Base-by-base conservation (phyloP, 495 filamentous ascomycete species). In the Penicillium flavigenum region DNA sequence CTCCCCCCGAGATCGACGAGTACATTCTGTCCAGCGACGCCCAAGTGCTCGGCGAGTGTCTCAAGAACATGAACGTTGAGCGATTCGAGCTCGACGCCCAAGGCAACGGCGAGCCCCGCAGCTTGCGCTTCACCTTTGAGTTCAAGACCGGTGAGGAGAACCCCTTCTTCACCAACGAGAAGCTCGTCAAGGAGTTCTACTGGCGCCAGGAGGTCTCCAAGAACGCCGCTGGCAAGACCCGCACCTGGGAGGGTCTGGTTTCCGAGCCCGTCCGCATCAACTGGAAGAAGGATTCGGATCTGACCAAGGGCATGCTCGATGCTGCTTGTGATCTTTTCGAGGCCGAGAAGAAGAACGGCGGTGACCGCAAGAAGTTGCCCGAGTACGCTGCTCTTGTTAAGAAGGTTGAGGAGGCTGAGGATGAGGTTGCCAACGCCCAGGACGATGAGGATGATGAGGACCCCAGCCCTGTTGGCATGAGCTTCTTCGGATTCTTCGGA, bases 401-500 rank as follows among this genome's bases (percentile, higher is more conserved):
- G 68, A 80, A 84, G 59, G 58, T 66, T 16, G 63, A 65, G 63
- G 63, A 67, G 54, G 62, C 70, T 43, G 63, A 68, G 27, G 66
- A 54, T 17, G 58, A 67, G 41, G 62, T 47, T 22, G 55, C 42
- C 0, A 53, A 67, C 34, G 41, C 69, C 51, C 67, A 75, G 65
- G 70, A 66, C 34, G 76, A 72, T 3, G 70, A 80, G 31, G 81
- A 83, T 53, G 79, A 83, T 54, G 77, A 76, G 60, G 72, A 76
- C 48, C 80, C 72, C 44, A 79, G 81, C 32, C 79, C 85, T 41
- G 80, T 81, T 16, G 82, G 81, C 1, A 65, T 80, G 14, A 90
- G 85, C 75, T 96, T 98, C 78, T 98, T 96, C 70, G 81, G 84
- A 39, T 92, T 85, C 83, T 96, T 98, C 67, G 88, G 86, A 41